A percentile compares a stretch with the other conserved stretches of the same genome.
Conservation (phyloP, 2,329 filamentous ascomycete species). For the Ceratocystis eucalypticola region DNA sequence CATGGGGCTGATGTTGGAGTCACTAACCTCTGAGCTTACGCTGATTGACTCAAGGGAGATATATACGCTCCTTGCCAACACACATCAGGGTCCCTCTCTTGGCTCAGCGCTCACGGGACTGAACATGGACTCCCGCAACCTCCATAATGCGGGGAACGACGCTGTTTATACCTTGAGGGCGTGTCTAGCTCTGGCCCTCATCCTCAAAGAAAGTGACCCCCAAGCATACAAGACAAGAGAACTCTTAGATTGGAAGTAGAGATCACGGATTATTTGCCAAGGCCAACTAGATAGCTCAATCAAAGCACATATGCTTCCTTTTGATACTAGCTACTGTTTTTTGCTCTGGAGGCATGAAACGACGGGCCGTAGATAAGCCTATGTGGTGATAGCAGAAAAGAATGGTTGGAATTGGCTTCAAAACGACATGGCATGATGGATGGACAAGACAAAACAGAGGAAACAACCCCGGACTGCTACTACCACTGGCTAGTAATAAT, state of each 20-base stretch:
- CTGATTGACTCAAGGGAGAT: conserved; percentile 60
- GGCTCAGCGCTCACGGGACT: conserved; percentile 48
- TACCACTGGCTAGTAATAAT: too few species aligned
- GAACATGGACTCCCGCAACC: conserved; percentile 45
- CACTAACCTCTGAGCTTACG: conserved; percentile 35
- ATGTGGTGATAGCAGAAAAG: too few species aligned
- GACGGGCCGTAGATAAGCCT: too few species aligned
- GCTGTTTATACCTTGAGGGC: conserved; percentile 65
- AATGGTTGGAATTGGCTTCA: too few species aligned
- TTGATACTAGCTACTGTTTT: too few species aligned
- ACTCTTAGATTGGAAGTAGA: not conserved
- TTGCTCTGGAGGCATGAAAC: too few species aligned
- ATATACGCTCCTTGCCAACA: conserved; percentile 48
- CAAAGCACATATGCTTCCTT: too few species aligned
- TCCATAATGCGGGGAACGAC: conserved; percentile 87
- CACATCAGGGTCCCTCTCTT: conserved; percentile 43
- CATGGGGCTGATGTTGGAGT: conserved; percentile 48
- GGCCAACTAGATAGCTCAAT: too few species aligned
- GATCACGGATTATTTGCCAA: too few species aligned
- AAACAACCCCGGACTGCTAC: too few species aligned
- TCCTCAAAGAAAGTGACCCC: not conserved
- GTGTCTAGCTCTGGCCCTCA: conserved; percentile 39
- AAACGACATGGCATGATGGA: too few species aligned
- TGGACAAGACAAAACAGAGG: too few species aligned
- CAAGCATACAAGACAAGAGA: not conserved